phyloP scores from a whole-genome alignment of 179 eudicot species.

The Gypsophila paniculata region DNA sequence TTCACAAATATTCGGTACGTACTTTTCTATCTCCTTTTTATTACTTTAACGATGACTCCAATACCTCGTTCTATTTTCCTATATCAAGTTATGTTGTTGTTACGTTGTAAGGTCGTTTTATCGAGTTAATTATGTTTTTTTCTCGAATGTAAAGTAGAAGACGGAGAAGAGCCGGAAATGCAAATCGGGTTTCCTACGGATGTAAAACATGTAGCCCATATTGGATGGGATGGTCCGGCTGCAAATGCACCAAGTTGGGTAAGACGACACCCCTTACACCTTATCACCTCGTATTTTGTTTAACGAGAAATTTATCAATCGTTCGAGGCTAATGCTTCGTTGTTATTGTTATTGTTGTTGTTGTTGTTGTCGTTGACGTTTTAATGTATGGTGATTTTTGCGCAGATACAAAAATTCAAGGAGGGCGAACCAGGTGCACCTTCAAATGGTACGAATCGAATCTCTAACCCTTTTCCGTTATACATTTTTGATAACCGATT shows the following conservation, averaged over 20 bases:
- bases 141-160: conserved; percentile 16
- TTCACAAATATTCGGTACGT: conserved; percentile 20
- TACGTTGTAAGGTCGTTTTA: too few relatives aligned
- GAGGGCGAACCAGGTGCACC: conserved; percentile 17
- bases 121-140: background rate
- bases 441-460: conserved; percentile 21
- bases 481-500: too few relatives aligned
- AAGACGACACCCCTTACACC: background rate
- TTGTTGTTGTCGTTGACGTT: background rate
- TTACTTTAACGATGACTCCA: background rate
- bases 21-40: background rate
- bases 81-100: too few relatives aligned
- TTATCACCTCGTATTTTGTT: background rate
- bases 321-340: background rate
- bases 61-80: too few relatives aligned
- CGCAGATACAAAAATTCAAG: conserved; percentile 19
- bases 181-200: conserved; percentile 40
- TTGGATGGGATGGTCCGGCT: conserved; percentile 45
- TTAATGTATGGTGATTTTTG: background rate
- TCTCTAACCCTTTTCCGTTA: background rate
- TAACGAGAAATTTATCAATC: background rate
- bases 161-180: conserved; percentile 31
- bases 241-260: conserved; percentile 40
- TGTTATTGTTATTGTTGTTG: background rate
- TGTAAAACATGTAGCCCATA: conserved; percentile 46